These are phyloP conservation scores for Choanephora cucurbitarum DNA, from an alignment of 371 early-diverging fungal genomes.

Conservation along the genomic window DNA sequence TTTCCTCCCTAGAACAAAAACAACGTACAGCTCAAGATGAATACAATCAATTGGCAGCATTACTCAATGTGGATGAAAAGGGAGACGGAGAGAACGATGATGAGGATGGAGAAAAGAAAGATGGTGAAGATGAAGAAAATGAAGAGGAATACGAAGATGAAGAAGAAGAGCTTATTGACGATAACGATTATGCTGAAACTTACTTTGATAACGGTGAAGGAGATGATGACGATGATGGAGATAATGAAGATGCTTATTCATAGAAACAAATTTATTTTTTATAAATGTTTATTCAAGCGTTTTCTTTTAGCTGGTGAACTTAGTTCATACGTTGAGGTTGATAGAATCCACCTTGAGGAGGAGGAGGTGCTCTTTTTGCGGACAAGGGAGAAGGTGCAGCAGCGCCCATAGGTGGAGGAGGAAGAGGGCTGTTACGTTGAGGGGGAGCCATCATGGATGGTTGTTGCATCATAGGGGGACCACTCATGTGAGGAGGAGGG, in stretches of 20 bases:
- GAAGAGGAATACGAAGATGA: constrained; percentile 48
- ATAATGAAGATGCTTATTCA: constrained; percentile 32
- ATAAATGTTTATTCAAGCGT: background rate
- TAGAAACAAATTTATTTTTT: constrained; percentile 10
- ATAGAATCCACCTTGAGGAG: constrained; percentile 16
- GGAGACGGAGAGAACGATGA: constrained; percentile 31
- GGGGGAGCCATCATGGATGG: constrained; percentile 1
- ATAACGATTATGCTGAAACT: constrained; percentile 54
- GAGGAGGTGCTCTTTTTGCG: constrained; percentile 7
- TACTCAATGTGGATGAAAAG: constrained; percentile 35
- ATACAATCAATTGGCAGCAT: constrained; percentile 36
- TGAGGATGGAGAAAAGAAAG: constrained; percentile 29
- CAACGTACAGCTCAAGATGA: constrained; percentile 19
- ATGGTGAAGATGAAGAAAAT: constrained; percentile 35
- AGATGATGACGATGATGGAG: constrained; percentile 52
- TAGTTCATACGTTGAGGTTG: constrained; percentile 19
- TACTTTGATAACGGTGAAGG: constrained; percentile 62
- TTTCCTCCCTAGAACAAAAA: constrained; percentile 40
- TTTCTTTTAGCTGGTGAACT: constrained; percentile 3
- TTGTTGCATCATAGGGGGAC: constrained; percentile 3
- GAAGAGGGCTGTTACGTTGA: constrained; percentile 22
- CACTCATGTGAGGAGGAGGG: constrained; percentile 1
- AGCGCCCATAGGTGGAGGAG: constrained; percentile 44
- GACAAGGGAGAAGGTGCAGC: constrained; percentile 21
- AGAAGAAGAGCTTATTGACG: constrained; percentile 56